phyloP scores from a whole-genome alignment of 768 basidiomycete species.

The Naganishia onofrii region DNA sequence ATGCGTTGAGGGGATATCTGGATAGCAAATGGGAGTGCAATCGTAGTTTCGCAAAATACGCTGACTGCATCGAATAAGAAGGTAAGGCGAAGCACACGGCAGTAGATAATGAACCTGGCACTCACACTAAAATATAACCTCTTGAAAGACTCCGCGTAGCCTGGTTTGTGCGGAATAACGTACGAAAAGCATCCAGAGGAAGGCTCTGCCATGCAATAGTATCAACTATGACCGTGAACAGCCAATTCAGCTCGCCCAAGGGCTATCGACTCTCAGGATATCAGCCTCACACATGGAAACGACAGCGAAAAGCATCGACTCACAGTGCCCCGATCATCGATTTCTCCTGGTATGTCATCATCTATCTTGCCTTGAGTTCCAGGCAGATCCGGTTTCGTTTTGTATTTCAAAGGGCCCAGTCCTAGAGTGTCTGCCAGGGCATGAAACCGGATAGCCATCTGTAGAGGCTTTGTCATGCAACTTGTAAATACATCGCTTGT shows the following conservation, averaged over 20 bases:
- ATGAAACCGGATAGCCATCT: constrained; percentile 30
- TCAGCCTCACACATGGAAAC: neutral
- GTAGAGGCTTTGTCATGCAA: constrained; percentile 26
- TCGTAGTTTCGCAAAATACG: constrained; percentile 28
- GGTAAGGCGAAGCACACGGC: neutral
- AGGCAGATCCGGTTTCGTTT: constrained; percentile 6
- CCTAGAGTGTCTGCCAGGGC: constrained; percentile 19
- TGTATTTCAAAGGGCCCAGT: neutral
- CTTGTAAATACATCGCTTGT: constrained; percentile 32
- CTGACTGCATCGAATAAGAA: constrained; percentile 17
- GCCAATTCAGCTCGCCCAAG: constrained; percentile 32
- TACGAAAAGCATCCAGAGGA: constrained; percentile 18
- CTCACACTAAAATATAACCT: constrained; percentile 33
- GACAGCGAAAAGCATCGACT: neutral
- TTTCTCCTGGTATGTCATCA: constrained; percentile 26
- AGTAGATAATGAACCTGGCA: neutral
- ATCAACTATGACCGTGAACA: constrained; percentile 26
- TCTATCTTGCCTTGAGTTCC: neutral
- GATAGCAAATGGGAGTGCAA: constrained; percentile 31
- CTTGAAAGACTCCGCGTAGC: constrained; percentile 20
- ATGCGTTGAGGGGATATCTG: constrained; percentile 29
- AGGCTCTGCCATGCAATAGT: constrained; percentile 33
- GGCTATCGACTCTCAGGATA: constrained; percentile 10
- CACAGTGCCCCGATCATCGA: constrained; percentile 28
- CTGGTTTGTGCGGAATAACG: constrained; percentile 26